Conservation (phyloP, 495 filamentous ascomycete species). For the Xylaria grammica region DNA sequence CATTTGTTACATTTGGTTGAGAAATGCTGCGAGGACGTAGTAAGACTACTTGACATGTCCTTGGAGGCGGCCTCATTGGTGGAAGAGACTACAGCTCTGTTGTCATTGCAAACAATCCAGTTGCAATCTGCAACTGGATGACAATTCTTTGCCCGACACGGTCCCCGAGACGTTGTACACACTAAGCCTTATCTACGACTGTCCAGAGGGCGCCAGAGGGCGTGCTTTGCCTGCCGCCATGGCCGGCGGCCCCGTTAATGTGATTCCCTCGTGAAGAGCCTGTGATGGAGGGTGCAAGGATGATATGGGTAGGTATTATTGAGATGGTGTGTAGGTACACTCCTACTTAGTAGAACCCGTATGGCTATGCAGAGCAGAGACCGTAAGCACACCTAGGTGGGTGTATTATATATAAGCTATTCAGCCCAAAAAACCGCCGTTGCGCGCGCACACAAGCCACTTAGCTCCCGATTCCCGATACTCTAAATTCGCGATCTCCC, state of each 20-base stretch:
- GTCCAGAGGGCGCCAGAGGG: slow-evolving; percentile 1
- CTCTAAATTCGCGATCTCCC: neutral
- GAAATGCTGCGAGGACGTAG: slow-evolving; percentile 11
- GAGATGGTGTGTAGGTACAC: too few species aligned
- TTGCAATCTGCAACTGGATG: slow-evolving; percentile 22
- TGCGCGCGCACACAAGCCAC: slow-evolving; percentile 8
- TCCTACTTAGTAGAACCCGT: slow-evolving; percentile 1
- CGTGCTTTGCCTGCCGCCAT: slow-evolving; percentile 21
- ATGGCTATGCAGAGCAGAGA: neutral
- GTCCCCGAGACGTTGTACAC: slow-evolving; percentile 1
- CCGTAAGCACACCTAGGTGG: slow-evolving; percentile 1
- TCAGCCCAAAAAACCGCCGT: slow-evolving; percentile 11
- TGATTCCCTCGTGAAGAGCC: slow-evolving; percentile 11
- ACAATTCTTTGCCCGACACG: slow-evolving; percentile 18
- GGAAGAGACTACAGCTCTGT: neutral
- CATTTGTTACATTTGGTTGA: too few species aligned
- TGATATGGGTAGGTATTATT: too few species aligned
- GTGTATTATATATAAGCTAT: slow-evolving; percentile 17
- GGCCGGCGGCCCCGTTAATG: slow-evolving; percentile 7
- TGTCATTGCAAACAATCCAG: slow-evolving; percentile 10
- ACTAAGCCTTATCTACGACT: slow-evolving; percentile 23
- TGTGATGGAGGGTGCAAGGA: slow-evolving; percentile 5
- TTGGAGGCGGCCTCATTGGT: slow-evolving; percentile 19
- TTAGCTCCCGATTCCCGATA: slow-evolving; percentile 6
- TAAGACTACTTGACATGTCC: slow-evolving; percentile 4